Conservation (phyloP, 2,329 filamentous ascomycete genomes). For the Leptodontidium sp. region DNA sequence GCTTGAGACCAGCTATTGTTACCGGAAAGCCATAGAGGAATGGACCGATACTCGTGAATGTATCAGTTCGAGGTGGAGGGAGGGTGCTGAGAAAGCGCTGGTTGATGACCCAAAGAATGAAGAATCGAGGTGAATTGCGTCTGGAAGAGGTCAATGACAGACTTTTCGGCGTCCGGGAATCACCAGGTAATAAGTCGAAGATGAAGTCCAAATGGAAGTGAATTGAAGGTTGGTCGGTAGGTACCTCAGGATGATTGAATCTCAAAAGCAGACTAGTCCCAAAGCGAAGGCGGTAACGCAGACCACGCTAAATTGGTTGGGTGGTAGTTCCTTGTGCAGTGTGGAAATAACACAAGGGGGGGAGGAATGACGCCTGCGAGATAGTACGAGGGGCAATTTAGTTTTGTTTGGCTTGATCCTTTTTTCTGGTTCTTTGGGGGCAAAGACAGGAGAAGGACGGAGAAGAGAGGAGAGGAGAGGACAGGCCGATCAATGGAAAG, state of each 20-base stretch:
- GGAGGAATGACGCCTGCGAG: constrained; percentile 32
- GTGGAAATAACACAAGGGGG: constrained; percentile 24
- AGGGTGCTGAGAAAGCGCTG: constrained; percentile 15
- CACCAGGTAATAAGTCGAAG: neutral
- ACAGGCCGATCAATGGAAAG: constrained; percentile 19
- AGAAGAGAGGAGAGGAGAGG: constrained; percentile 27
- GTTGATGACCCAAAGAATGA: constrained; percentile 12
- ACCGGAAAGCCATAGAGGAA: constrained; percentile 41
- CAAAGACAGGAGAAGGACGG: constrained; percentile 28
- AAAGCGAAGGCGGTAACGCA: constrained; percentile 28
- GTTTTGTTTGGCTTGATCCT: constrained; percentile 26
- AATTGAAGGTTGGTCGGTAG: constrained; percentile 16
- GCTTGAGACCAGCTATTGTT: constrained; percentile 30
- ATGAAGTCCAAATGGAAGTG: neutral
- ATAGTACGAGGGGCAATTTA: constrained; percentile 29
- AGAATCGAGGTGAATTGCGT: constrained; percentile 15
- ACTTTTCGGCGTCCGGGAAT: constrained; percentile 1
- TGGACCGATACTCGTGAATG: constrained; percentile 31
- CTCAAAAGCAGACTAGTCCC: constrained; percentile 27
- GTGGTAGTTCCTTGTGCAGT: constrained; percentile 7
- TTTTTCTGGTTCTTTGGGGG: neutral
- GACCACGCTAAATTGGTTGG: constrained; percentile 25
- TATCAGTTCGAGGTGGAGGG: constrained; percentile 32
- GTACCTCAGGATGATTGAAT: constrained; percentile 19
- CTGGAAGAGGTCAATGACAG: constrained; percentile 10